phyloP scores from a whole-genome alignment of 2,329 filamentous ascomycete genomes.

The Colletotrichum sp. region DNA sequence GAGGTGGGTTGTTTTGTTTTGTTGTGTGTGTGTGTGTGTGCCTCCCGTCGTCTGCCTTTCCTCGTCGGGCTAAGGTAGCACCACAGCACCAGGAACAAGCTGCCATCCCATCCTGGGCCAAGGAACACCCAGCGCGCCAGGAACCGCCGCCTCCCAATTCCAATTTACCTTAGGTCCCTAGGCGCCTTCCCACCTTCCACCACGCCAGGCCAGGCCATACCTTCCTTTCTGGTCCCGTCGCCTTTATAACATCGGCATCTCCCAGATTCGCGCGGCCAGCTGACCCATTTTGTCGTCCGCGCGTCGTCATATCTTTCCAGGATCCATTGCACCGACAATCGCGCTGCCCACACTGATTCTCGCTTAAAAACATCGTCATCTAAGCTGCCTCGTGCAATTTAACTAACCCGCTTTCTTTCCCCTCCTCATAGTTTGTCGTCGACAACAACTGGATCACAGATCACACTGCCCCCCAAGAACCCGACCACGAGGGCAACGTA shows the following conservation, averaged over 20 bases:
- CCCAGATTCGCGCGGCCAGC: slow-evolving; percentile 13
- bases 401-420: slow-evolving; percentile 21
- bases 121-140: not conserved
- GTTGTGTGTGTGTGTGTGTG: not conserved
- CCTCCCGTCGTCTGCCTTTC: not conserved
- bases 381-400: not conserved
- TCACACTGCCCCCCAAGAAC: slow-evolving; percentile 79
- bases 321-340: slow-evolving; percentile 10
- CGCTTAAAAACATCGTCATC: slow-evolving; percentile 14
- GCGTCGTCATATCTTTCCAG: slow-evolving; percentile 20
- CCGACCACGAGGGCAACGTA: slow-evolving; percentile 81
- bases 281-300: slow-evolving; percentile 6
- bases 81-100: slow-evolving; percentile 6
- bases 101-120: slow-evolving; percentile 1
- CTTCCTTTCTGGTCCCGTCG: not conserved
- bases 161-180: slow-evolving; percentile 4
- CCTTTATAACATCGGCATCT: slow-evolving; percentile 15
- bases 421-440: slow-evolving; percentile 79
- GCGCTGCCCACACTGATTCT: slow-evolving; percentile 18
- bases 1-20: not conserved
- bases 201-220: not conserved
- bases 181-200: slow-evolving; percentile 4
- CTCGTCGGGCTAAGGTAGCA: not conserved
- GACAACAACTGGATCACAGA: slow-evolving; percentile 91
- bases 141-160: slow-evolving; percentile 19